Evolutionary conservation across 352 stramenopile genomes (phyloP).

Genomic region (Globisporangium rhizosaccharum): DNA sequence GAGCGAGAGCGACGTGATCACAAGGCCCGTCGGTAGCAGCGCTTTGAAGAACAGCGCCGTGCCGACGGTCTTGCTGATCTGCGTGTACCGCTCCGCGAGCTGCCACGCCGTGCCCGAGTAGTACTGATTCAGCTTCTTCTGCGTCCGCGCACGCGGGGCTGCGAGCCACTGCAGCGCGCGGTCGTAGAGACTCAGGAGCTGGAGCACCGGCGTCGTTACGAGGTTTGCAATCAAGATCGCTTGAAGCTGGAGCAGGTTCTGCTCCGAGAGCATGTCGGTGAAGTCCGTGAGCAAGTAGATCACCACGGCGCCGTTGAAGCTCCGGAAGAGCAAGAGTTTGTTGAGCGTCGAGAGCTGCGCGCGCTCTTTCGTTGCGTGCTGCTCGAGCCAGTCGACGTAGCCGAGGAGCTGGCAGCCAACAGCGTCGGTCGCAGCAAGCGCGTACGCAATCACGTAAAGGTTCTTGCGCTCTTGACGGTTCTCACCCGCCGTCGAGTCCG

Average conservation of each 20-base stretch:
- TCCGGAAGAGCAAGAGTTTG: slow-evolving; percentile 68
- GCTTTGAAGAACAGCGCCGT: slow-evolving; percentile 69
- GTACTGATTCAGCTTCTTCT: slow-evolving; percentile 73
- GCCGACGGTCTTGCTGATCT: slow-evolving; percentile 61
- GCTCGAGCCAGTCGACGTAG: slow-evolving; percentile 50
- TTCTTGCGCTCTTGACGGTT: slow-evolving; percentile 18
- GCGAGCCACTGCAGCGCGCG: slow-evolving; percentile 41
- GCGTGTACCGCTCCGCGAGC: slow-evolving; percentile 60
- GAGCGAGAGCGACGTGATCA: slow-evolving; percentile 58
- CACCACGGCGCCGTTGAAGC: slow-evolving; percentile 71
- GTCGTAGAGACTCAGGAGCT: slow-evolving; percentile 51
- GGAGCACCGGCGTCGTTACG: slow-evolving; percentile 56
- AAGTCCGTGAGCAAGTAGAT: slow-evolving; percentile 77
- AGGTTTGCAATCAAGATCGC: slow-evolving; percentile 77
- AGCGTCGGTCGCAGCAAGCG: slow-evolving; percentile 46
- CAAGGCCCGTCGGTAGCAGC: slow-evolving; percentile 48
- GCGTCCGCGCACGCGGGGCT: slow-evolving; percentile 47
- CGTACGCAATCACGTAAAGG: slow-evolving; percentile 49
- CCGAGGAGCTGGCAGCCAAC: slow-evolving; percentile 55
- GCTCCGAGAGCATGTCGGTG: slow-evolving; percentile 51
- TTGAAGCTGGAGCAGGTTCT: slow-evolving; percentile 70
- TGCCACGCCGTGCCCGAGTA: slow-evolving; percentile 68
- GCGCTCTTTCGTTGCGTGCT: slow-evolving; percentile 60
- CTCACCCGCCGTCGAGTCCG: slow-evolving; percentile 1
- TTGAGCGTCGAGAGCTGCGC: slow-evolving; percentile 75